A percentile compares a stretch with the other conserved stretches of the same genome.
Conservation (phyloP, 2,329 filamentous ascomycete species). For the Diaporthe nobilis region DNA sequence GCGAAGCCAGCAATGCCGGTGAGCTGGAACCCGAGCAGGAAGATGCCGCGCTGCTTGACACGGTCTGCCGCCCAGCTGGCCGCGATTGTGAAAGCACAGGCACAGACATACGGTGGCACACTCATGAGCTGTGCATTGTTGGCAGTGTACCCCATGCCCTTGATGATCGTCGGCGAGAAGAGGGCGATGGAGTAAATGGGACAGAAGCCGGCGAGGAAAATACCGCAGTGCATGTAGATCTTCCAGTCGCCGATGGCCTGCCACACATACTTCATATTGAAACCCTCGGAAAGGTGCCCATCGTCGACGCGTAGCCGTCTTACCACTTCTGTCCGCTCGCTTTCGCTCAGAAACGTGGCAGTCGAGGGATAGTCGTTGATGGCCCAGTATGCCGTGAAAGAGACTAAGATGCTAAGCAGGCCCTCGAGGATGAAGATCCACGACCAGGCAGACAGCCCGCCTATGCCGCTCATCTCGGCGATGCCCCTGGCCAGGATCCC, state of each 20-base stretch:
- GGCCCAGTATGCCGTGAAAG: constrained; percentile 48
- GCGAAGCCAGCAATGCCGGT: constrained; percentile 62
- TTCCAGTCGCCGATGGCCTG: constrained; percentile 73
- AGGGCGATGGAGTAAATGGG: constrained; percentile 72
- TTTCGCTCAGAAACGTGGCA: constrained; percentile 62
- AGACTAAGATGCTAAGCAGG: constrained; percentile 63
- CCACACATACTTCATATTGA: constrained; percentile 68
- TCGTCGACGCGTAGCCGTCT: constrained; percentile 59
- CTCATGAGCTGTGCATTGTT: constrained; percentile 72
- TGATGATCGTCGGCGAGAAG: constrained; percentile 74
- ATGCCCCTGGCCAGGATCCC: constrained; percentile 73
- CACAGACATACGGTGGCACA: constrained; percentile 73
- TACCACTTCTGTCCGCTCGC: constrained; percentile 60
- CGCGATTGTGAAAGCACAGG: constrained; percentile 66
- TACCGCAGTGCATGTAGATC: constrained; percentile 68
- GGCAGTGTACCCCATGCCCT: constrained; percentile 63
- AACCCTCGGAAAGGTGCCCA: constrained; percentile 67
- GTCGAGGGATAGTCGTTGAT: constrained; percentile 72
- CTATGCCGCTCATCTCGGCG: constrained; percentile 67
- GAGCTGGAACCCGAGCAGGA: constrained; percentile 61
- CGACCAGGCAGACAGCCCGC: constrained; percentile 74
- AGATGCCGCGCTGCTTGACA: constrained; percentile 50
- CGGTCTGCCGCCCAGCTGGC: constrained; percentile 56
- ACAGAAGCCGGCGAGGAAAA: constrained; percentile 73
- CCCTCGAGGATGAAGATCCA: constrained; percentile 86